phyloP scores from a whole-genome alignment of 495 filamentous ascomycete species.

The Hypoxylon fuscum region DNA sequence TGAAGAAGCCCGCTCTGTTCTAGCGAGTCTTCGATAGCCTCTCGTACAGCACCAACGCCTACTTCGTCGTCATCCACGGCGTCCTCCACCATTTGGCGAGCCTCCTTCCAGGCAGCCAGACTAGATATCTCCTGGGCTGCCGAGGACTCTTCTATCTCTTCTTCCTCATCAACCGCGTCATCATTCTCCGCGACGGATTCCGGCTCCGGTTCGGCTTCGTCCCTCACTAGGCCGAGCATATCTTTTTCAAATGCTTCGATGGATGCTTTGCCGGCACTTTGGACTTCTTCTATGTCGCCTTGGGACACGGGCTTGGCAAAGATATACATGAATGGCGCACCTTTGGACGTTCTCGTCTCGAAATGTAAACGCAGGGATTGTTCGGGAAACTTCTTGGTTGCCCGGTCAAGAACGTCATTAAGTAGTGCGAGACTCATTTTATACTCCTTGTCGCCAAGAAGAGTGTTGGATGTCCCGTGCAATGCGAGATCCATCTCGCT shows the following conservation, averaged over 20 bases:
- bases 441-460: conserved; percentile 88
- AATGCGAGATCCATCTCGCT: conserved; percentile 86
- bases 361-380: conserved; percentile 85
- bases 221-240: conserved; percentile 60
- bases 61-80: conserved; percentile 63
- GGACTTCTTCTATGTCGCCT: conserved; percentile 75
- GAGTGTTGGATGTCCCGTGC: conserved; percentile 72
- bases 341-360: conserved; percentile 70
- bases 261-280: conserved; percentile 66
- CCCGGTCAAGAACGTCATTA: conserved; percentile 78
- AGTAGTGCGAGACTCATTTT: conserved; percentile 78
- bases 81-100: conserved; percentile 62
- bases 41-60: conserved; percentile 52
- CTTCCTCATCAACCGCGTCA: conserved; percentile 25
- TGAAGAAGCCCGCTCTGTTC: conserved; percentile 54
- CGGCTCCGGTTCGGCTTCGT: conserved; percentile 37
- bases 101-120: conserved; percentile 58
- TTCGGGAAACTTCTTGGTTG: conserved; percentile 74
- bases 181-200: conserved; percentile 31
- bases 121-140: conserved; percentile 37
- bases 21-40: conserved; percentile 55
- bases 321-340: conserved; percentile 79
- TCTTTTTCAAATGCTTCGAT: conserved; percentile 74
- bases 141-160: conserved; percentile 39
- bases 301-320: conserved; percentile 86